Base-by-base conservation (phyloP, 306 rosid genomes). In the Cicer arietinum region DNA sequence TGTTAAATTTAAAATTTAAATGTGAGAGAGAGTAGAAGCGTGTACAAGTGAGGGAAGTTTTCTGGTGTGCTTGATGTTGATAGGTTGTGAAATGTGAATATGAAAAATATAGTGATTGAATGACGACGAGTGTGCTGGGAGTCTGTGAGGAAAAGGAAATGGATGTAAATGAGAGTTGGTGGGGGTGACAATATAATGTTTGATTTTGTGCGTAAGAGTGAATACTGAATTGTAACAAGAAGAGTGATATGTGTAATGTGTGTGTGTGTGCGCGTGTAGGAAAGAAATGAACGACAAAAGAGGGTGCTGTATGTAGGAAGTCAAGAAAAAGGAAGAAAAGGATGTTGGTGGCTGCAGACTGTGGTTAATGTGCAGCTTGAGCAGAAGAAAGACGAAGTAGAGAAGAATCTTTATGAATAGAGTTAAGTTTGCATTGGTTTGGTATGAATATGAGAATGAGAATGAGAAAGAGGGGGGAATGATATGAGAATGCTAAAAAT, bases 101-200 rank as follows among this genome's bases (percentile, higher is more conserved):
- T 20, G 3, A 63, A 7, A 30, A 51, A 7, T n/a, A 64, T 10
- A 64, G 22, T 46, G 25, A 37, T 71, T 62, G 51, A 7, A 42
- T 35, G 64, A 39, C 37, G 25, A 48, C 37, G 25, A 48, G 16
- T 48, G 48, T 6, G 71, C 14, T 50, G 74, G 50, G 74, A 69
- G 67, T 12, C 4, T 69, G 74, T 69, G 50, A 51, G 47, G 40
- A 53, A 53, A 52, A 30, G 54, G 56, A 64, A 76, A 54, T 44
- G 22, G 42, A 43, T 37, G 69, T 46, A 7, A 67, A 14, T 52
- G 45, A 43, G 68, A 10, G 46, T 76, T 75, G 59, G 48, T 11
- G 8, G 5, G 39, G 57, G 60, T 60, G 70, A 61, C 50, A 46
- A n/a, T 6, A 3, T 45, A 60, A 30, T 14, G 47, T 10, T 10